Percentiles rank a stretch among this genome's conserved stretches.
These are phyloP conservation scores for Serendipita sp. DNA, from an alignment of 768 basidiomycete genomes.

Conservation along the genomic window DNA sequence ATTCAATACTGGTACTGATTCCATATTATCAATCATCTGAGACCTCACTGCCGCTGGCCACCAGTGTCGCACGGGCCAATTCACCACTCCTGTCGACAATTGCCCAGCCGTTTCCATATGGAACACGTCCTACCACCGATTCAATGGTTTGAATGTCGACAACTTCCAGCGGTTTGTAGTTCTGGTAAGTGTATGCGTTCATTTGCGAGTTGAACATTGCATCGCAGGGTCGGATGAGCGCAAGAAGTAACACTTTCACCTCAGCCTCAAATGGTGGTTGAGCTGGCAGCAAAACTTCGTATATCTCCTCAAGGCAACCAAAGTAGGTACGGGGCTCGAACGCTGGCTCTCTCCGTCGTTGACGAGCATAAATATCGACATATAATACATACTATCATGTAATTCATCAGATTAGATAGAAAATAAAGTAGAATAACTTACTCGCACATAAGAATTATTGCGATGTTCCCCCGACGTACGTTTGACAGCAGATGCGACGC, in stretches of 20 bases:
- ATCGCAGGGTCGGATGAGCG: conserved; percentile 10
- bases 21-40: neutral
- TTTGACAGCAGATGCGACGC: conserved; percentile 12
- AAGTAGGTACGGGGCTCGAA: conserved; percentile 16
- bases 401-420: neutral
- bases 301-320: conserved; percentile 22
- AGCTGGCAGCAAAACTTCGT: conserved; percentile 15
- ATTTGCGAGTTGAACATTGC: conserved; percentile 8
- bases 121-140: conserved; percentile 17
- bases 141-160: conserved; percentile 17
- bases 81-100: conserved; percentile 19
- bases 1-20: neutral
- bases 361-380: conserved; percentile 18
- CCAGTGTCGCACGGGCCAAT: conserved; percentile 12
- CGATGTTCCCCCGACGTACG: conserved; percentile 14
- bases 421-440: conserved; percentile 12
- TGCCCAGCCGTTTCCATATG: conserved; percentile 12
- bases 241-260: conserved; percentile 16
- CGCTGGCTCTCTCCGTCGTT: neutral
- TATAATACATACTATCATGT: conserved; percentile 20
- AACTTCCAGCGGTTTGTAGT: conserved; percentile 7
- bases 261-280: neutral
- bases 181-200: conserved; percentile 8
- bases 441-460: conserved; percentile 22
- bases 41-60: neutral